Conservation (phyloP, 2,329 filamentous ascomycete species). For the Fusarium miscanthi region DNA sequence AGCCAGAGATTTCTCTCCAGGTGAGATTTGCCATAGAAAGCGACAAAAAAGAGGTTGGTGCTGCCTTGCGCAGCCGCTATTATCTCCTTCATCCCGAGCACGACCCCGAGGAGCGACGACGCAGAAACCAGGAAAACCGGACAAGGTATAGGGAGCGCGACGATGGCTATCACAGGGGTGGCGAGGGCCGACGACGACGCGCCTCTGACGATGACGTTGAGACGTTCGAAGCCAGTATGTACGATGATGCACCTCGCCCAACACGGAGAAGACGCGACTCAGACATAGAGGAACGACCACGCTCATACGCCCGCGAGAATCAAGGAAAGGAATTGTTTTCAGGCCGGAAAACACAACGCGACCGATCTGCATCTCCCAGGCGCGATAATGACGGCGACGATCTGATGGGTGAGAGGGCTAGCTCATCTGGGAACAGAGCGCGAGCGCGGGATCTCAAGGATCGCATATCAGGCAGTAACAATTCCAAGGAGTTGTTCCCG, state of each 20-base stretch:
- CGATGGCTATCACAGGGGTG: conserved; percentile 46
- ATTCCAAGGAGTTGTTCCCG: conserved; percentile 55
- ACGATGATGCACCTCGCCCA: conserved; percentile 73
- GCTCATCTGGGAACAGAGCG: conserved; percentile 49
- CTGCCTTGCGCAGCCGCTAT: conserved; percentile 85
- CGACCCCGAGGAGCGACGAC: conserved; percentile 79
- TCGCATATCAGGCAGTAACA: conserved; percentile 47
- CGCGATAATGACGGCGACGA: conserved; percentile 57
- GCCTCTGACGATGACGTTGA: conserved; percentile 59
- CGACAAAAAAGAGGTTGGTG: conserved; percentile 84
- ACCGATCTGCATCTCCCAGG: conserved; percentile 64
- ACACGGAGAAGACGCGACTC: conserved; percentile 43
- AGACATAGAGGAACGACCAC: conserved; percentile 43
- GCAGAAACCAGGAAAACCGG: conserved; percentile 65
- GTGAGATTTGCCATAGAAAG: conserved; percentile 78
- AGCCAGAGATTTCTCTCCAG: conserved; percentile 75
- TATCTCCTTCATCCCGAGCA: conserved; percentile 93
- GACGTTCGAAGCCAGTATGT: conserved; percentile 80
- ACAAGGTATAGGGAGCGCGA: conserved; percentile 74
- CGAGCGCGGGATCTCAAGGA: conserved; percentile 51
- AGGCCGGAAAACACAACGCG: conserved; percentile 50
- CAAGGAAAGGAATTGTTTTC: conserved; percentile 74
- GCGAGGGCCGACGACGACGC: conserved; percentile 57
- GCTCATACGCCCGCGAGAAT: conserved; percentile 53
- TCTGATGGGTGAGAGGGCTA: conserved; percentile 49